Conservation (phyloP, 2,329 filamentous ascomycete species). For the Fusarium coffeatum region DNA sequence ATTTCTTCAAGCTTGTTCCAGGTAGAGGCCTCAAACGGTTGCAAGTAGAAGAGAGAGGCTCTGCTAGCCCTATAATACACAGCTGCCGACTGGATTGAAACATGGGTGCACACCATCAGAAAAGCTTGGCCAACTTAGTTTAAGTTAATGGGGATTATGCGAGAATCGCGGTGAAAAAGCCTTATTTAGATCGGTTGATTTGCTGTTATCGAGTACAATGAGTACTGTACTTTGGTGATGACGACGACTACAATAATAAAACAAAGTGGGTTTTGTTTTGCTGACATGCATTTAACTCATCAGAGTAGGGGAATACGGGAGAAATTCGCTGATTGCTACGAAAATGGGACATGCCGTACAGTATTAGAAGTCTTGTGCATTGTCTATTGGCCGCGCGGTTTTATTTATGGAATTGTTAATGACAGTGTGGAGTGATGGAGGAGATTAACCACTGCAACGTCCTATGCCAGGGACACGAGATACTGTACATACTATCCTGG, state of each 20-base stretch:
- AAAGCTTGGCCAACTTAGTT: conserved; percentile 7
- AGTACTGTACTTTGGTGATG: conserved; percentile 12
- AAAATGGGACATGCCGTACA: conserved; percentile 6
- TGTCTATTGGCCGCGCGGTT: conserved; percentile 15
- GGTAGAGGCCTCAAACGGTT: conserved; percentile 11
- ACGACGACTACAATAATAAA: conserved; percentile 23
- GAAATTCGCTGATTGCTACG: conserved; percentile 1
- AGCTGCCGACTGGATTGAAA: not conserved
- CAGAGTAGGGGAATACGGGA: not conserved
- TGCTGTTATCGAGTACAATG: not conserved
- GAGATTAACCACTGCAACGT: conserved; percentile 35
- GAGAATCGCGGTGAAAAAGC: not conserved
- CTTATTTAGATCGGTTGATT: not conserved
- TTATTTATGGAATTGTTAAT: conserved; percentile 38
- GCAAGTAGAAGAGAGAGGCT: conserved; percentile 25
- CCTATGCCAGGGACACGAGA: conserved; percentile 20
- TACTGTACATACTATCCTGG: not conserved
- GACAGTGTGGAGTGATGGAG: conserved; percentile 26
- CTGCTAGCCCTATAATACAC: conserved; percentile 21
- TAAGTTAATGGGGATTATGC: not conserved
- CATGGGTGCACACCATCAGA: conserved; percentile 9
- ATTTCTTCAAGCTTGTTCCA: not conserved
- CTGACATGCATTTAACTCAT: conserved; percentile 19
- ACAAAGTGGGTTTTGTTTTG: conserved; percentile 10
- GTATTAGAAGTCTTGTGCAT: not conserved